These are phyloP conservation scores for Sarocladiaceae sp. DNA, from an alignment of 2,329 filamentous ascomycete species.

Conservation along the genomic window DNA sequence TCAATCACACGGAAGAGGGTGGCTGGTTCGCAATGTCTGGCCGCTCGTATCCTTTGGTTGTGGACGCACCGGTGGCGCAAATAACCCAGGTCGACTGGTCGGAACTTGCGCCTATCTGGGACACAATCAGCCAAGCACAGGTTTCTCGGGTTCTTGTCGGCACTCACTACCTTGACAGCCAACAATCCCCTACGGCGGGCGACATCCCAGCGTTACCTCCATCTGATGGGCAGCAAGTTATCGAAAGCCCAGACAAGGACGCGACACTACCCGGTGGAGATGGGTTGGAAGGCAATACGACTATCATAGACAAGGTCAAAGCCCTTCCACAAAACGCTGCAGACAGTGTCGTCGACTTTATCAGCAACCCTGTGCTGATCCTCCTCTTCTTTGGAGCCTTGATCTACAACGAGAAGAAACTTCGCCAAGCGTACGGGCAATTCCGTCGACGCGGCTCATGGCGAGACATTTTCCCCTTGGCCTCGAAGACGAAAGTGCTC, in stretches of 20 bases:
- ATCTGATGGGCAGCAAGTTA: conserved; percentile 11
- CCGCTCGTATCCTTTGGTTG: conserved; percentile 75
- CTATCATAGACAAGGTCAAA: conserved; percentile 44
- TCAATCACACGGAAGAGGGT: conserved; percentile 80
- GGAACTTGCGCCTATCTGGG: conserved; percentile 33
- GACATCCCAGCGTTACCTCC: conserved; percentile 32
- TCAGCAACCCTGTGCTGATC: conserved; percentile 48
- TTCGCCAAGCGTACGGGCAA: conserved; percentile 32
- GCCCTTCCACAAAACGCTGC: conserved; percentile 43
- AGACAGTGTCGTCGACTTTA: conserved; percentile 45
- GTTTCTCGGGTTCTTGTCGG: conserved; percentile 60
- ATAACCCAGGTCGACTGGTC: conserved; percentile 41
- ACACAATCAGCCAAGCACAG: conserved; percentile 36
- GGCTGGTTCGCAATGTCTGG: conserved; percentile 95
- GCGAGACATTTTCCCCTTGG: background rate
- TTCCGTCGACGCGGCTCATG: conserved; percentile 14
- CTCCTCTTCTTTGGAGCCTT: conserved; percentile 36
- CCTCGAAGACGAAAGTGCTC: background rate
- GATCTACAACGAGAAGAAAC: conserved; percentile 39
- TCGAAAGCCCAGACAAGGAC: too few relatives aligned
- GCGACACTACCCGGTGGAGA: conserved; percentile 28
- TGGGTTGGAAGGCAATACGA: conserved; percentile 16
- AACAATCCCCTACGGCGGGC: conserved; percentile 22
- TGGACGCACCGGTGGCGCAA: conserved; percentile 51
- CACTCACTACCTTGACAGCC: conserved; percentile 56